Base-by-base conservation (phyloP, 495 filamentous ascomycete species). In the Tuber microsphaerosporum region DNA sequence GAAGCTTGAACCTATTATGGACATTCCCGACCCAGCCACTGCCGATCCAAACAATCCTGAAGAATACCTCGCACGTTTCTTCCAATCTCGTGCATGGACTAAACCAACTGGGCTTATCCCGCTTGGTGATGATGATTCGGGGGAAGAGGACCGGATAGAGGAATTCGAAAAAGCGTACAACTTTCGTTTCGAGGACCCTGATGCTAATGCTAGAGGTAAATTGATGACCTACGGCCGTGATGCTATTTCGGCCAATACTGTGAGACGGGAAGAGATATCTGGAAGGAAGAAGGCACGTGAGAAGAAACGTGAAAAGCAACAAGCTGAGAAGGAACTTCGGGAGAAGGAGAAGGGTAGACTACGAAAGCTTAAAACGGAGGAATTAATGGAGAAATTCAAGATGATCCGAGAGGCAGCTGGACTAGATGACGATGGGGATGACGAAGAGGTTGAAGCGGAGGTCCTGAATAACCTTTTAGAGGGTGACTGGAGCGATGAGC, bases 101-200 rank as follows among this genome's bases (percentile, higher is more conserved):
- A 86, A 84, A 5, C 84, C 88, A 16, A 88, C 83, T 26, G 84
- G 85, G 16, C 91, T 90, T 79, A 85, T 92, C 71, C 91, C 93
- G 12, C 91, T 99, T 73, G 93, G 97, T 75, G 96, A 93, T 0
- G 95, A 99, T 78, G 95, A 97, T 73, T 92, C 92, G 34, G 92
- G 94, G 72, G 91, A 94, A 43, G 91, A 94, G 71, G 86, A 89
- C 20, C 88, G 90, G 41, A 94, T 94, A 46, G 95, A 99, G 41
- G 88, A 89, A 42, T 94, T 93, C 78, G 95, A 99, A 83, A 88
- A 91, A 73, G 94, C 93, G n/a, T 99, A 96, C 85, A 99, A 99
- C 84, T 86, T 97, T 84, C 92, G 95, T 39, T 99, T 99, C 80
- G 95, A 99, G 81, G 92, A 99, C 80, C 93, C 95, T 1, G 87